A percentile compares a stretch with the other conserved stretches of the same genome.
Evolutionary conservation across 139 green algal species (phyloP).

Genomic region (Picochlorum sp.): DNA sequence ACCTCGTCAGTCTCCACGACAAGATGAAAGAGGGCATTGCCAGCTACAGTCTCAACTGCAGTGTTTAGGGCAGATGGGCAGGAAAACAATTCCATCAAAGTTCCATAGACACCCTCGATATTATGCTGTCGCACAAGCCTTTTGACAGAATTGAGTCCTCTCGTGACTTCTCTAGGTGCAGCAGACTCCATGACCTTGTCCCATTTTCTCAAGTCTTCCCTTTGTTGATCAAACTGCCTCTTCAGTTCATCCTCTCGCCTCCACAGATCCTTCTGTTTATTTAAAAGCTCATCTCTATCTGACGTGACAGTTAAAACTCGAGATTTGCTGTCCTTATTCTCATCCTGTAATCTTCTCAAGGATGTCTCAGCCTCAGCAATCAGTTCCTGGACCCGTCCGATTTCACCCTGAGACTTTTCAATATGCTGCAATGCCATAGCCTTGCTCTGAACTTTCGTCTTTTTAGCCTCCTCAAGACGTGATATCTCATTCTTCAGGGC

Average conservation of each 20-base stretch:
- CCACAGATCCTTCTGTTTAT: constrained; percentile 52
- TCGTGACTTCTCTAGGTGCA: constrained; percentile 56
- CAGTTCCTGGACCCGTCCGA: not conserved
- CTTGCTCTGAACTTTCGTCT: constrained; percentile 14
- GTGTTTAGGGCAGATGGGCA: constrained; percentile 53
- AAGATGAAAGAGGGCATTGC: constrained; percentile 56
- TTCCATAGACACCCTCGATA: constrained; percentile 78
- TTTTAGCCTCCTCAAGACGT: constrained; percentile 18
- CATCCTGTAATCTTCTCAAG: constrained; percentile 4
- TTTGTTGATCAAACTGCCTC: constrained; percentile 4
- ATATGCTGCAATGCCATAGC: not conserved
- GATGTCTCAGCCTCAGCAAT: constrained; percentile 22
- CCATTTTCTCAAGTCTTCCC: constrained; percentile 10
- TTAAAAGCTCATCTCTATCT: constrained; percentile 19
- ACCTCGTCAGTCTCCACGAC: constrained; percentile 75
- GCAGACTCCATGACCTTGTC: constrained; percentile 27
- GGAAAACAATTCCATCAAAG: constrained; percentile 86
- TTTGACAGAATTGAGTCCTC: constrained; percentile 50
- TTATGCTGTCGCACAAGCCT: constrained; percentile 47
- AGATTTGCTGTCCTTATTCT: constrained; percentile 11
- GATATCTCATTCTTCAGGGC: constrained; percentile 53
- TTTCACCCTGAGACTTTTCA: constrained; percentile 15
- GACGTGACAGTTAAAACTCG: constrained; percentile 3
- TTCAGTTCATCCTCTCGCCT: constrained; percentile 32
- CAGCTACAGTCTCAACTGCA: constrained; percentile 78